Evolutionary conservation across 768 basidiomycete genomes (phyloP).

Genomic region (Brasilioporus rufonigricans): DNA sequence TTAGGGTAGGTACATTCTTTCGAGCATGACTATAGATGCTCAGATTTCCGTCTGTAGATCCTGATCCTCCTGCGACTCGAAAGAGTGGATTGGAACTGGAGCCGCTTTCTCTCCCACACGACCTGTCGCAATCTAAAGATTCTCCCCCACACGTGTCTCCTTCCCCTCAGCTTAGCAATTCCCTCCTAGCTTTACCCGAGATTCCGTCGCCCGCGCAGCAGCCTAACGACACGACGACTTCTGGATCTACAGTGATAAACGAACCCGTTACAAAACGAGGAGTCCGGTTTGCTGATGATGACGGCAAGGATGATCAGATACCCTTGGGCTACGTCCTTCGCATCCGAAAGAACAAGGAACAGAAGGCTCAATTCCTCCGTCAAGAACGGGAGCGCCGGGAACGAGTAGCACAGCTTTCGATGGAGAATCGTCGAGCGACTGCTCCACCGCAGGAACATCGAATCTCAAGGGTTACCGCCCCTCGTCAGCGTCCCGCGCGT

Average conservation of each 20-base stretch:
- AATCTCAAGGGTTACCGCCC: conserved; percentile 12
- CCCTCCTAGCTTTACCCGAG: neutral
- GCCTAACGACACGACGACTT: neutral
- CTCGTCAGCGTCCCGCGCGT: conserved; percentile 14
- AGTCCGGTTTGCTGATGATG: conserved; percentile 64
- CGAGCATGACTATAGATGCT: conserved; percentile 5
- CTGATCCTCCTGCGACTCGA: conserved; percentile 18
- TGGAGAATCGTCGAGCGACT: conserved; percentile 33
- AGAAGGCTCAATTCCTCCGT: conserved; percentile 65
- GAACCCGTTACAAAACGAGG: conserved; percentile 40
- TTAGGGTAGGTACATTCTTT: conserved; percentile 16
- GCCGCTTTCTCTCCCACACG: conserved; percentile 1
- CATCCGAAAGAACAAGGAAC: conserved; percentile 68
- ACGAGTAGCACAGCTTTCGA: conserved; percentile 29
- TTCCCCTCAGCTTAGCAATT: neutral
- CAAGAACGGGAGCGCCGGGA: conserved; percentile 55
- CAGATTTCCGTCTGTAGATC: conserved; percentile 18
- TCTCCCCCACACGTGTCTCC: neutral
- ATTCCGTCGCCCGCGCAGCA: neutral
- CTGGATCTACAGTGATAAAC: conserved; percentile 9
- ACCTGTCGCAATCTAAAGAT: conserved; percentile 3
- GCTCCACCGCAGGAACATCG: conserved; percentile 8
- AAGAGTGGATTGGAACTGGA: conserved; percentile 1
- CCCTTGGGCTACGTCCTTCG: conserved; percentile 71
- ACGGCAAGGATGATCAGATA: conserved; percentile 60